Evolutionary conservation across 305 asterid genomes (phyloP), one percentile per base, ranked within the genome.

Genomic region (Fraxinus velutina): DNA sequence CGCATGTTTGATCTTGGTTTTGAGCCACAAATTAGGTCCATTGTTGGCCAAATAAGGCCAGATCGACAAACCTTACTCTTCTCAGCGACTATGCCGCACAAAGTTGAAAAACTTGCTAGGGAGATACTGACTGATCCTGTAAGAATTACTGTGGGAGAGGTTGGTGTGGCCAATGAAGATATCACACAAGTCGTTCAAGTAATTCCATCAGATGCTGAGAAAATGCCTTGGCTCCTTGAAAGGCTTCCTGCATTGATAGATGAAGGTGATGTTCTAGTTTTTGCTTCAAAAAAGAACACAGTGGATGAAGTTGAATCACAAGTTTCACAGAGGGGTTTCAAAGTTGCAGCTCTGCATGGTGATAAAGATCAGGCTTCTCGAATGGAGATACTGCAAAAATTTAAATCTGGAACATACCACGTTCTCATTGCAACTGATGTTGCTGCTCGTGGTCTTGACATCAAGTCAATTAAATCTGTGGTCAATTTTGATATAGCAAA

Each of bases 381-480:
- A 42, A 93, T 91, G 89, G 98, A 95, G 84, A 93, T 86, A 68
- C 78, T 95, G 89, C 99, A 92, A n/a, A 94, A 94, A 83, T 95
- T 94, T 85, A 95, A 95, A 83, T 88, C 97, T 73, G 99, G 98
- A 81, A 89, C 85, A n/a, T 92, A 88, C 85, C 99, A 95, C 85
- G 97, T 95, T 74, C 98, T 95, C 78, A 87, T 93, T 82, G 99
- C 99, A 82, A 95, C 99, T 79, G 99, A 95, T 91, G 99, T 95
- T 84, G 99, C 99, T 84, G 97, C 99, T 86, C 98, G 97, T 64
- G 99, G 99, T 81, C 97, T 95, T 88, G 99, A 95, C 89, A 95
- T 95, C 88, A 95, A 93, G 91, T 95, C 99, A 71, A 93, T 95
- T 75, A 95, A 95, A 85, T 92, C 99, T 30, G 99, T 95, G 82